A percentile compares a stretch with the other conserved stretches of the same genome.
phyloP scores from a whole-genome alignment of 2,329 filamentous ascomycete species.

The Colletotrichum sp. region DNA sequence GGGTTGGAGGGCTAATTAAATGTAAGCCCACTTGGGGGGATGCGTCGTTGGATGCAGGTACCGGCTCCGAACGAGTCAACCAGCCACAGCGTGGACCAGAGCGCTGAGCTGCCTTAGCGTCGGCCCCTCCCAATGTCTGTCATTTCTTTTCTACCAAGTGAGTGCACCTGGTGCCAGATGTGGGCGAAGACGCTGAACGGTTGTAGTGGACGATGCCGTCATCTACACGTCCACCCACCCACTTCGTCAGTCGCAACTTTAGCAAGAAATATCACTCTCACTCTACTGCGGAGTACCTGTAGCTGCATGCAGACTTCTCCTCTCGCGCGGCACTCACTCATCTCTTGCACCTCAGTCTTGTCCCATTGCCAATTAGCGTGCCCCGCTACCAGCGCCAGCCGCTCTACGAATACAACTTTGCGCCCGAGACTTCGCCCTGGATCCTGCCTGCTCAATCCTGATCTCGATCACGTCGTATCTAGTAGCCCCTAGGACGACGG shows the following conservation, averaged over 20 bases:
- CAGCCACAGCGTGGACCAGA: background rate
- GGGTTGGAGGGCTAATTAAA: background rate
- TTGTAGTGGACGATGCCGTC: background rate
- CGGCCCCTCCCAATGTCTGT: background rate
- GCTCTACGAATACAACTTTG: background rate
- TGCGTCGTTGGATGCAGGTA: constrained; percentile 24
- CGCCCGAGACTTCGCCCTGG: background rate
- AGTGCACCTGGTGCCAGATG: background rate
- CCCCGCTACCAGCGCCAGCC: background rate
- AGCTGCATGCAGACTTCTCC: background rate
- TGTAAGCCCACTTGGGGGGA: background rate
- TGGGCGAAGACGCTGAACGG: background rate
- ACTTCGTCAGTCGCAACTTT: background rate
- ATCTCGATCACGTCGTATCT: background rate
- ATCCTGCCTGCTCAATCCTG: background rate
- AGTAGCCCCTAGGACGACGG: background rate
- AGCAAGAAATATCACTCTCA: background rate
- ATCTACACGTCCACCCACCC: constrained; percentile 1
- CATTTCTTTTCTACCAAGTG: background rate
- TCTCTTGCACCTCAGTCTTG: background rate
- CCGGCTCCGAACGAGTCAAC: background rate
- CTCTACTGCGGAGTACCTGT: too few species aligned
- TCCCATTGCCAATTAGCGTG: background rate
- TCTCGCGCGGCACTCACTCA: background rate
- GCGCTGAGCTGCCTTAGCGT: background rate